Conservation (phyloP, 441 rosid genomes). For the Erysimum cheiri region DNA sequence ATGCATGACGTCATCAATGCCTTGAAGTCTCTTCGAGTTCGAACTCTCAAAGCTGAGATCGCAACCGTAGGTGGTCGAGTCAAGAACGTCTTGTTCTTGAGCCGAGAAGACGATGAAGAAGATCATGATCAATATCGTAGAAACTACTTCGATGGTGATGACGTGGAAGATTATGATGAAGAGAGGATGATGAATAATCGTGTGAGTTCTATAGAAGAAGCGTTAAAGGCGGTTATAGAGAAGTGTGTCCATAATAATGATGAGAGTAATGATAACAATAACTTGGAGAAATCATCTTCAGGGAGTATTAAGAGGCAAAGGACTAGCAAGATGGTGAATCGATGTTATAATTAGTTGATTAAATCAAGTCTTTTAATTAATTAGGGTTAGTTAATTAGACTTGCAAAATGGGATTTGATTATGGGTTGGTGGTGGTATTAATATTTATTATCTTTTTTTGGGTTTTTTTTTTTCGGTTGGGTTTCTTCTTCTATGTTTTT, state of each 20-base stretch:
- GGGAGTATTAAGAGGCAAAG: conserved; percentile 90
- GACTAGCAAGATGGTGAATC: conserved; percentile 58
- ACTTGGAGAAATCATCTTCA: conserved; percentile 75
- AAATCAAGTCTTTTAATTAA: conserved; percentile 64
- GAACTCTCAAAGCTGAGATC: conserved; percentile 91
- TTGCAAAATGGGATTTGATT: conserved; percentile 24
- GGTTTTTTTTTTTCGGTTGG: conserved; percentile 33
- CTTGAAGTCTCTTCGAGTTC: conserved; percentile 71
- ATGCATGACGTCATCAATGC: conserved; percentile 87
- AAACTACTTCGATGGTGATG: conserved; percentile 38
- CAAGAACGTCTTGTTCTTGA: conserved; percentile 81
- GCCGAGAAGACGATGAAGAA: conserved; percentile 76
- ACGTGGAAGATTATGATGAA: conserved; percentile 29
- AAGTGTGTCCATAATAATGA: conserved; percentile 50
- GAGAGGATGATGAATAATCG: conserved; percentile 51
- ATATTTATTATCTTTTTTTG: conserved; percentile 9
- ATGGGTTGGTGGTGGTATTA: conserved; percentile 27
- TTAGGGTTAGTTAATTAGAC: conserved; percentile 38
- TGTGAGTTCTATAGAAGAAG: conserved; percentile 82
- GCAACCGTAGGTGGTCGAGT: conserved; percentile 92
- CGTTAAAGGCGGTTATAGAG: conserved; percentile 90
- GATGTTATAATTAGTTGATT: conserved; percentile 39
- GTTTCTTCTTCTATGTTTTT: conserved; percentile 42
- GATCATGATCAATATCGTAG: conserved; percentile 43
- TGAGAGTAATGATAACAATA: conserved; percentile 44